A percentile compares a stretch with the other conserved stretches of the same genome.
phyloP scores from a whole-genome alignment of 257 asterid species.

The Eustoma russellianum region DNA sequence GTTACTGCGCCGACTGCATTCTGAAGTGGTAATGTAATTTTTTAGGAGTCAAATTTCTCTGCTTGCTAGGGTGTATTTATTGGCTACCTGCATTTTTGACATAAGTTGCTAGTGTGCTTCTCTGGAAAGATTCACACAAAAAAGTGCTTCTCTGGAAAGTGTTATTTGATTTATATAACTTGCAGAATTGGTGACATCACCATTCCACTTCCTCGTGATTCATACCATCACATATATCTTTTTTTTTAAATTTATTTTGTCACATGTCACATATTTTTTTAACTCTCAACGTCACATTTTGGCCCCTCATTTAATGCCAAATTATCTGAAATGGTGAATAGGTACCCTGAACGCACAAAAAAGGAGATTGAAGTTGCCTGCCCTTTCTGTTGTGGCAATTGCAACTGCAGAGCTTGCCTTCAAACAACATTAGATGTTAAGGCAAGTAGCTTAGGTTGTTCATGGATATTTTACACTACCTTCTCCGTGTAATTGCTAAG shows the following conservation, averaged over 20 bases:
- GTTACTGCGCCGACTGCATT: conserved; percentile 61
- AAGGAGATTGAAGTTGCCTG: conserved; percentile 41
- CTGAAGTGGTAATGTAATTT: conserved; percentile 43
- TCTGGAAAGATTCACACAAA: too few species aligned
- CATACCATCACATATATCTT: not conserved
- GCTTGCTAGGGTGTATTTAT: not conserved
- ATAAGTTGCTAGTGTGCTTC: not conserved
- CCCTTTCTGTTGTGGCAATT: conserved; percentile 65
- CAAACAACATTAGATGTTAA: conserved; percentile 27
- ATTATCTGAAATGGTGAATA: conserved; percentile 11
- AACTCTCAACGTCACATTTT: not conserved
- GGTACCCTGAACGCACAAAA: conserved; percentile 61
- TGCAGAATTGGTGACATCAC: not conserved
- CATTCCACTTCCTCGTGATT: not conserved
- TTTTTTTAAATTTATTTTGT: not conserved
- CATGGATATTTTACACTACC: not conserved
- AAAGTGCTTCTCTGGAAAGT: conserved; percentile 2
- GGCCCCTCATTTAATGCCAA: not conserved
- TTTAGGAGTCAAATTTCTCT: not conserved
- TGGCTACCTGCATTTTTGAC: not conserved
- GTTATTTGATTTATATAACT: not conserved
- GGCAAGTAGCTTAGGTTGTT: conserved; percentile 25
- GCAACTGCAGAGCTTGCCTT: conserved; percentile 75
- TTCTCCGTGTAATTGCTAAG: not conserved
- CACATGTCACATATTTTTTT: too few species aligned